A percentile compares a stretch with the other conserved stretches of the same genome.
phyloP scores from a whole-genome alignment of 768 basidiomycete species.

The Basidioascus undulatus region DNA sequence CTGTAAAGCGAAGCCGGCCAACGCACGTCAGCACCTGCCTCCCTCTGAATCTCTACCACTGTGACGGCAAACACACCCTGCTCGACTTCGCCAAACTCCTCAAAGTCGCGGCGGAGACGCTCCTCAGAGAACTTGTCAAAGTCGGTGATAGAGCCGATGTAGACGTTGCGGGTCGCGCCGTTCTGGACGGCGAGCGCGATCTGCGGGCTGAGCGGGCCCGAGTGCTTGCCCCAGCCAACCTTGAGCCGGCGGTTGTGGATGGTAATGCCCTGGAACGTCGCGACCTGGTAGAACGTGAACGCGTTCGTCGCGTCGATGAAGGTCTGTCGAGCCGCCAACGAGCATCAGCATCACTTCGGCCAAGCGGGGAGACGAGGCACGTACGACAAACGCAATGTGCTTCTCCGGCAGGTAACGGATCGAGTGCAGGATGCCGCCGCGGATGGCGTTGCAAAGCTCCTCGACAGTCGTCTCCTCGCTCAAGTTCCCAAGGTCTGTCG shows the following conservation, averaged over 20 bases:
- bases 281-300: slow-evolving; percentile 80
- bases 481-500: too few species aligned
- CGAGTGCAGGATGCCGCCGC: slow-evolving; percentile 90
- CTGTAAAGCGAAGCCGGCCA: too few species aligned
- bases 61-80: too few species aligned
- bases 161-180: slow-evolving; percentile 89
- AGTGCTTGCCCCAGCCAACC: slow-evolving; percentile 94
- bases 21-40: too few species aligned
- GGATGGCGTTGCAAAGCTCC: slow-evolving; percentile 84
- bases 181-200: slow-evolving; percentile 71
- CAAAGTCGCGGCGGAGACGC: slow-evolving; percentile 73
- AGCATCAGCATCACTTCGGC: neutral
- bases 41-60: too few species aligned
- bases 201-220: slow-evolving; percentile 59
- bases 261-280: slow-evolving; percentile 66
- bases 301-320: slow-evolving; percentile 87
- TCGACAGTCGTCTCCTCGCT: slow-evolving; percentile 80
- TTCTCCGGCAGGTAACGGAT: slow-evolving; percentile 90
- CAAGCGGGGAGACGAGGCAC: slow-evolving; percentile 16
- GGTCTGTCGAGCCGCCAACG: slow-evolving; percentile 21
- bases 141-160: slow-evolving; percentile 74
- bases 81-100: slow-evolving; percentile 89
- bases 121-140: slow-evolving; percentile 80
- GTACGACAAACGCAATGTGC: slow-evolving; percentile 52
- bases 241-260: slow-evolving; percentile 84